Evolutionary conservation across 129 eudicot genomes (phyloP).

Genomic region (Cynara cardunculus): DNA sequence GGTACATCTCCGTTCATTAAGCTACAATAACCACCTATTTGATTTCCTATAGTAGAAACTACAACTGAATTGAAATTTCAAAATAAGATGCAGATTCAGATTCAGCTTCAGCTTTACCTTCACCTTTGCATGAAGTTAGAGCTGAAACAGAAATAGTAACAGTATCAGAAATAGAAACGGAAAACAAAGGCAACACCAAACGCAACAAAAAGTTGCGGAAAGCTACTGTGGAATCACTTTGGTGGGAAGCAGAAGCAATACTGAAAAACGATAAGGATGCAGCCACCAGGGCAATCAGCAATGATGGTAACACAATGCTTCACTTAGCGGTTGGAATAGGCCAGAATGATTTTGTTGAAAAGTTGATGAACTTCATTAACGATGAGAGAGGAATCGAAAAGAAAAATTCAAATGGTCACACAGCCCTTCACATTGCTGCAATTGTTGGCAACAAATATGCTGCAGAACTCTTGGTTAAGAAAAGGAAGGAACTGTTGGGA

Average conservation of each 20-base stretch:
- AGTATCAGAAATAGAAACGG: neutral
- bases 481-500: neutral
- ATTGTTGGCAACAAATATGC: conserved; percentile 6
- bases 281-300: neutral
- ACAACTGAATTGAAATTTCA: neutral
- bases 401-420: neutral
- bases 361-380: neutral
- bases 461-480: conserved; percentile 5
- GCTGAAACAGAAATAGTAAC: neutral
- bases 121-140: neutral
- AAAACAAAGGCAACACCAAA: neutral
- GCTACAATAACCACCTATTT: neutral
- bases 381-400: neutral
- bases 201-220: neutral
- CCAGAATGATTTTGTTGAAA: neutral
- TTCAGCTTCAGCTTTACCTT: neutral
- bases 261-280: neutral
- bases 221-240: neutral
- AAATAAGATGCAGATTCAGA: neutral
- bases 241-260: conserved; percentile 23
- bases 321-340: conserved; percentile 18
- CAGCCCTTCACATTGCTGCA: conserved; percentile 24
- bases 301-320: conserved; percentile 9
- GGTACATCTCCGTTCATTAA: neutral
- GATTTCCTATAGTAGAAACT: neutral